Conservation (phyloP, 345 rosid genomes). For the Linum tenue region DNA sequence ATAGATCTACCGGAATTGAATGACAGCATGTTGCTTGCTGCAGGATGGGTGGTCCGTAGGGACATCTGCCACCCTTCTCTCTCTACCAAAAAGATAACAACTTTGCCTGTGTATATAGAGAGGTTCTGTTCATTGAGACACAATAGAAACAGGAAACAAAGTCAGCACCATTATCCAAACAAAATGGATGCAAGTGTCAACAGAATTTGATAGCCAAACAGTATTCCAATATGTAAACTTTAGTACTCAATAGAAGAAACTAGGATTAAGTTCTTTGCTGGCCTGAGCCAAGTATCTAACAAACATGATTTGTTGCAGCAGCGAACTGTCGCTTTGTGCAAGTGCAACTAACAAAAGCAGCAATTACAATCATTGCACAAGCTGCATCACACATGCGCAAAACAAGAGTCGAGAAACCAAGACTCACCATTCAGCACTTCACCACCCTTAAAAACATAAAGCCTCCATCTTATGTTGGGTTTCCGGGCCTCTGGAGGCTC, state of each 20-base stretch:
- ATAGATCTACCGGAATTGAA: constrained; percentile 62
- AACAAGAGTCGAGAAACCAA: background rate
- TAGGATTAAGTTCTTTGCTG: too few relatives aligned
- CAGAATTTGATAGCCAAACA: too few relatives aligned
- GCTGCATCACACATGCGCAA: background rate
- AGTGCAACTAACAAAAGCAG: too few relatives aligned
- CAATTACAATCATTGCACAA: too few relatives aligned
- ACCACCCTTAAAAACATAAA: constrained; percentile 80
- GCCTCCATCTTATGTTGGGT: constrained; percentile 82
- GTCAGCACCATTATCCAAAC: background rate
- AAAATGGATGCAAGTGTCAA: too few relatives aligned
- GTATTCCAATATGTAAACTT: too few relatives aligned
- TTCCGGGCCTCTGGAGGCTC: constrained; percentile 93
- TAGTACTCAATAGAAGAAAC: too few relatives aligned
- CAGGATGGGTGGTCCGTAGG: constrained; percentile 99
- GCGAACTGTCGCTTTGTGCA: too few relatives aligned
- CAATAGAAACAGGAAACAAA: too few relatives aligned
- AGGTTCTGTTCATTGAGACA: constrained; percentile 52
- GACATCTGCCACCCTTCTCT: constrained; percentile 82
- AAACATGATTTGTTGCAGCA: too few relatives aligned
- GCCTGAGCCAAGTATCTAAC: too few relatives aligned
- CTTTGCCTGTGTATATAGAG: constrained; percentile 90
- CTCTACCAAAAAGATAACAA: constrained; percentile 94
- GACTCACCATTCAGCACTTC: constrained; percentile 71
- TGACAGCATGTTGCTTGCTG: constrained; percentile 98